Base-by-base conservation (phyloP, 1,284 basidiomycete genomes). In the Melanopsichium pennsylvanicum region DNA sequence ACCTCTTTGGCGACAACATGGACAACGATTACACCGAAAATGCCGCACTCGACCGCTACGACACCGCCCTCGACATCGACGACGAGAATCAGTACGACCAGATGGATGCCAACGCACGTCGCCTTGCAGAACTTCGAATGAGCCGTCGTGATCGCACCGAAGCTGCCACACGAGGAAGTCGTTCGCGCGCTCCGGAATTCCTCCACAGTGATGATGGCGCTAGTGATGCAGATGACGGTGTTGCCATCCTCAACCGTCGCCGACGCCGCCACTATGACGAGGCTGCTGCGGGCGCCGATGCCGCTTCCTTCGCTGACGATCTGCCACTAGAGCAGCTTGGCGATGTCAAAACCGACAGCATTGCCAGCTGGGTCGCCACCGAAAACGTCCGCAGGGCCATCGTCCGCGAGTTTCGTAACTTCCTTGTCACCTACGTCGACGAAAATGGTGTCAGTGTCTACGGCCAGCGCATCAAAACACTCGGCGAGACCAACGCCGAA, bases 401-500 rank as follows among this genome's bases (percentile, higher is more conserved):
- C 70, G 86, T 91, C 69, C 89, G 90, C 69, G 92, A 97, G 81
- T 97, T 98, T 85, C 87, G 91, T 48, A 89, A 93, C 75, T 99
- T 99, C 83, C 84, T 99, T 51, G 91, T 95, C 86, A 96, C 93
- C 7, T 95, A 93, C 78, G 89, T 93, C 44, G 95, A 98, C 77
- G 92, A 93, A 48, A 86, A 90, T 61, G 92, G 92, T 34, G 86
- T 88, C 35, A 96, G 93, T 19, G 92, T 97, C 9, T 98, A 99
- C 79, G 96, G 94, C 23, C 89, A 92, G 81, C 86, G 93, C 41
- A 97, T 98, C 81, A 90, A 90, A 57, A 88, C 89, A 73, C 87
- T 98, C 34, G 96, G 96, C 82, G 95, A 97, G 87, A 89, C 89
- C 80, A 98, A 99, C 83, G 88, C 93, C 27, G 96, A 98, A 83